Evolutionary conservation across 148 eudicot species (phyloP).

Genomic region (Linanthus parryae): DNA sequence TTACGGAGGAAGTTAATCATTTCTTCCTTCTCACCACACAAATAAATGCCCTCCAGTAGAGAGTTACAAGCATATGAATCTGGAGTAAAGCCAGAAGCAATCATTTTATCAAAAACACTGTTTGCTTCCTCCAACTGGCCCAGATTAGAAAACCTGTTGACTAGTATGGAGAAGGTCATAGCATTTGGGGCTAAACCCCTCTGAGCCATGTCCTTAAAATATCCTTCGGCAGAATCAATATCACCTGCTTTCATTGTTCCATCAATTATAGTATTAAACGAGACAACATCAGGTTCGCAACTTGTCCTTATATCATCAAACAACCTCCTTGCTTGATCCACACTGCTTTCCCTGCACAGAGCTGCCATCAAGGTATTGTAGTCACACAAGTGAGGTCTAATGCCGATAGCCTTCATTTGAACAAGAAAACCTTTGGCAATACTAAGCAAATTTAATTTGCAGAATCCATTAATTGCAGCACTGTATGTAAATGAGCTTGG

Average conservation of each 20-base stretch:
- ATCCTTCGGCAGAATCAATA: conserved; percentile 34
- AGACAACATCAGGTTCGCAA: conserved; percentile 42
- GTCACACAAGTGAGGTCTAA: conserved; percentile 28
- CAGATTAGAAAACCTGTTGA: conserved; percentile 38
- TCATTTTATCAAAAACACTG: conserved; percentile 45
- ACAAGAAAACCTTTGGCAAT: conserved; percentile 76
- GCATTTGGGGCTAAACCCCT: conserved; percentile 53
- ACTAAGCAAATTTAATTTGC: conserved; percentile 50
- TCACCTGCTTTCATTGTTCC: conserved; percentile 51
- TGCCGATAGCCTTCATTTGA: conserved; percentile 35
- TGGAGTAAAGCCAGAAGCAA: conserved; percentile 41
- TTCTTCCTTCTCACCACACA: conserved; percentile 47
- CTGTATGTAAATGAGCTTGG: conserved; percentile 44
- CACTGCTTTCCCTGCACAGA: conserved; percentile 53
- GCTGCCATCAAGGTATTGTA: conserved; percentile 54
- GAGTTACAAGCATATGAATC: conserved; percentile 37
- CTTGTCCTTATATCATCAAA: conserved; percentile 45
- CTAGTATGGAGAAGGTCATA: conserved; percentile 41
- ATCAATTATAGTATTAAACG: conserved; percentile 52
- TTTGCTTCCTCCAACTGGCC: conserved; percentile 71
- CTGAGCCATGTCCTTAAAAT: conserved; percentile 49
- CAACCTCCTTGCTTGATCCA: conserved; percentile 54
- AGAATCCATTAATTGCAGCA: conserved; percentile 56
- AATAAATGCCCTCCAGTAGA: conserved; percentile 46
- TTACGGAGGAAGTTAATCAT: conserved; percentile 49